Conservation (phyloP, 2,329 filamentous ascomycete species). For the Microdochium bolleyi region DNA sequence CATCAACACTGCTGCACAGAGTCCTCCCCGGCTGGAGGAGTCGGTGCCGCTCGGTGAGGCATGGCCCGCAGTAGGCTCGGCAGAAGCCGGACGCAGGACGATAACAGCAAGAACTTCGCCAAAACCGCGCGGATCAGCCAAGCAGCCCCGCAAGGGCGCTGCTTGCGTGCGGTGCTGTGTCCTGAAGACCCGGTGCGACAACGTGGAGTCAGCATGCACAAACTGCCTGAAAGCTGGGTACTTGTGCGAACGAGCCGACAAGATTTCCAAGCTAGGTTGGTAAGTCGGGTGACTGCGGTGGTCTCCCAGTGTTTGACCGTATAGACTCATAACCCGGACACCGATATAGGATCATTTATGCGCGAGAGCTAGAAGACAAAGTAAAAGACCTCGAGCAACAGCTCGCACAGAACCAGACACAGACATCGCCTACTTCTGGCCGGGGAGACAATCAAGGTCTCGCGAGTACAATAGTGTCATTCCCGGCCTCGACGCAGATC, state of each 20-base stretch:
- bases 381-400: background rate
- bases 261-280: conserved; percentile 6
- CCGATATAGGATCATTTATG: background rate
- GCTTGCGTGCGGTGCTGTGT: conserved; percentile 21
- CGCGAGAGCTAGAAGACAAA: background rate
- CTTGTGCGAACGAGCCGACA: conserved; percentile 15
- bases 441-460: conserved; percentile 4
- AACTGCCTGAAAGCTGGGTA: conserved; percentile 19
- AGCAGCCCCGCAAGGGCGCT: conserved; percentile 15
- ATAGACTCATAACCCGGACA: background rate
- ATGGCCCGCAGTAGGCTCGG: too few relatives aligned
- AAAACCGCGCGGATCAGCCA: background rate
- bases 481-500: conserved; percentile 5
- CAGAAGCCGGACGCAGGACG: too few relatives aligned
- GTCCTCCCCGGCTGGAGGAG: too few relatives aligned
- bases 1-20: too few relatives aligned
- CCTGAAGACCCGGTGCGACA: conserved; percentile 22
- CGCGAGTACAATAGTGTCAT: conserved; percentile 1
- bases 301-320: conserved; percentile 5
- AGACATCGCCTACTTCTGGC: conserved; percentile 5
- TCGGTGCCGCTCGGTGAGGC: too few relatives aligned
- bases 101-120: background rate
- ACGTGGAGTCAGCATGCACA: conserved; percentile 18
- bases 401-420: background rate
- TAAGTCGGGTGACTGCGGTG: conserved; percentile 3